Evolutionary conservation across 73 alveolate genomes (phyloP), one percentile per base, ranked within the genome.

Genomic region (Paramecium bursaria): DNA sequence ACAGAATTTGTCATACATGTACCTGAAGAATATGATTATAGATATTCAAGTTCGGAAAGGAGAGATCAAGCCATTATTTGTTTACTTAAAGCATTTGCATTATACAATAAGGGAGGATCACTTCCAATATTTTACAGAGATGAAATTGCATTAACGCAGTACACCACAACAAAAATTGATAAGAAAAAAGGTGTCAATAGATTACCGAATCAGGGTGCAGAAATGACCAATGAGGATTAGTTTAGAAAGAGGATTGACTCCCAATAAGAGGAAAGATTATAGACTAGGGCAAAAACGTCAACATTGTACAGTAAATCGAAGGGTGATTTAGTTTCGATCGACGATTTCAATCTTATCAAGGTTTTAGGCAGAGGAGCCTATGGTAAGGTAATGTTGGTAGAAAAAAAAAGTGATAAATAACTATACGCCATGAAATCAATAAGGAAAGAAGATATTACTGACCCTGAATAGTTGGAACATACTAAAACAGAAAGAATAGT

Each of bases 401-500:
- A 89, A 77, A 86, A 91, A 57, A 88, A 86, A 50, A 75, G 76
- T 3, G 85, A 54, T 42, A 48, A 80, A 11, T 55, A 87, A 77
- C 86, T 86, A 53, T 92, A 90, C 74, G 97, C 97, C 9, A 85
- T 92, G 75, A 92, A 92, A 87, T 55, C 93, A n/a, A 79, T 92
- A 47, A 57, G 95, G 48, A 92, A 92, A 86, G 98, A 94, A 61
- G 92, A 91, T 61, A 79, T 94, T 22, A 87, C 93, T 9, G 99
- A 96, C 48, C 87, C 90, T 30, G 99, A 93, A 77, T 94, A 96
- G 60, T 90, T 96, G 39, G 95, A 91, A 50, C 95, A 93, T 53
- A 92, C 98, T 0, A 92, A 90, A 67, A 85, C 94, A 0, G 99
- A 96, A 85, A 94, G 95, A 85, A 91, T 92, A n/a, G 94, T 96